Conservation (phyloP, 306 rosid genomes). For the Pyrus betulifolia region DNA sequence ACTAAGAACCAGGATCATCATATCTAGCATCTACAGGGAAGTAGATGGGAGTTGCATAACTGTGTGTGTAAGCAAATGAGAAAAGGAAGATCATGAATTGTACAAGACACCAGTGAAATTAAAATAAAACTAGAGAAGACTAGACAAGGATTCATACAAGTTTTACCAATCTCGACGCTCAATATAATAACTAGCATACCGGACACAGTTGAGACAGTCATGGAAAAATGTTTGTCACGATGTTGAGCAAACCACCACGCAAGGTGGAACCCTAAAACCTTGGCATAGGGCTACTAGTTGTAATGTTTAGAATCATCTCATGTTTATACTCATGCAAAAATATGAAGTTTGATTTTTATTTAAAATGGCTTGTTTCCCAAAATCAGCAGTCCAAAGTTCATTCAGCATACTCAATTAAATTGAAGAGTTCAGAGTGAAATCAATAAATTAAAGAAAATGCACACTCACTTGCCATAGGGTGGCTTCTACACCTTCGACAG, state of each 20-base stretch:
- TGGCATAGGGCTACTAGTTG: not conserved
- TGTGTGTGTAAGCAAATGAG: not conserved
- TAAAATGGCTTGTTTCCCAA: not conserved
- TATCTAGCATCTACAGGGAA: not conserved
- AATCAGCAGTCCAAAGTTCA: not conserved
- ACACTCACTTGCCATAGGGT: slow-evolving; percentile 78
- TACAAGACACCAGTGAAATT: not conserved
- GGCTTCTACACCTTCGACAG: slow-evolving; percentile 89
- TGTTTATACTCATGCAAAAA: not conserved
- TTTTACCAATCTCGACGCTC: not conserved
- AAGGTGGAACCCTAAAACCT: not conserved
- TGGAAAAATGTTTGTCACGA: not conserved
- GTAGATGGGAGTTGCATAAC: not conserved
- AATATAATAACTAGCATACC: not conserved
- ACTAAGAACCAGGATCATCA: not conserved
- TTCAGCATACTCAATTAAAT: not conserved
- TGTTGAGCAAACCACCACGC: not conserved
- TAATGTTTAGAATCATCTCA: not conserved
- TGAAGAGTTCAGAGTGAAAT: not conserved
- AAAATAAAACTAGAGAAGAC: not conserved
- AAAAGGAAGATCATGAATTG: not conserved
- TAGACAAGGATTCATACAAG: not conserved
- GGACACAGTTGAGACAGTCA: not conserved
- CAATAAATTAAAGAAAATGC: not conserved
- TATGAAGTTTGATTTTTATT: not conserved